Evolutionary conservation across 306 rosid genomes (phyloP), one percentile per base, ranked within the genome.

Genomic region (Casuarina equisetifolia): DNA sequence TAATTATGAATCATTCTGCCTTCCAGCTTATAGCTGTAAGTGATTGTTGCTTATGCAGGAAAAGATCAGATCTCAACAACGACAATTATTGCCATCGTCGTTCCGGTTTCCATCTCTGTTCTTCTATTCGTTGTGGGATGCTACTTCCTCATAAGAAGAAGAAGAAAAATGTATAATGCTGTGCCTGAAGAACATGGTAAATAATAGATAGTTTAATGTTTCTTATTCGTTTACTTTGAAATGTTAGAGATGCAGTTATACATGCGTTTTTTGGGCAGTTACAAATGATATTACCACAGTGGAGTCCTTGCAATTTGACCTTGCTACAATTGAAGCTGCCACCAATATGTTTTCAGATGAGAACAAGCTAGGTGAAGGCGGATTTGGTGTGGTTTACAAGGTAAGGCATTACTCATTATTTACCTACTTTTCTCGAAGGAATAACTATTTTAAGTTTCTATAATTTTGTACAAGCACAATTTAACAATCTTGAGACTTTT

Each of bases 351-450:
- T 82, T 54, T 82, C 82, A 9, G 75, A 7, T 2, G 35, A 68
- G 0, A 66, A 73, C 61, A 75, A 11, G 39, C 3, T 81, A 9
- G 85, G 84, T 42, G 55, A 77, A 77, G 82, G 82, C 15, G 82
- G 79, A 67, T 82, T 82, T 46, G 85, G 82, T 40, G 85, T 32
- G 4, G 85, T 77, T 53, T 82, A 55, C 73, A 63, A 81, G 81
- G 84, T 73, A 67, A 25, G 1, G 1, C 32, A 25, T 25, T 25
- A 25, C 32, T 25, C 32, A 25, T 25, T 25, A 25, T 25, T 25
- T 25, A 25, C 32, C 32, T 25, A 0, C 1, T 25, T 25, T 25
- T 25, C 32, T 25, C 32, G 1, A 25, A 25, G 0, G 1, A 25
- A 1, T 25, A 25, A 25, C 32, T 25, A 1, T 25, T 25, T 25